Evolutionary conservation across 78 protist species (phyloP).

Genomic region (Guillardia theta): DNA sequence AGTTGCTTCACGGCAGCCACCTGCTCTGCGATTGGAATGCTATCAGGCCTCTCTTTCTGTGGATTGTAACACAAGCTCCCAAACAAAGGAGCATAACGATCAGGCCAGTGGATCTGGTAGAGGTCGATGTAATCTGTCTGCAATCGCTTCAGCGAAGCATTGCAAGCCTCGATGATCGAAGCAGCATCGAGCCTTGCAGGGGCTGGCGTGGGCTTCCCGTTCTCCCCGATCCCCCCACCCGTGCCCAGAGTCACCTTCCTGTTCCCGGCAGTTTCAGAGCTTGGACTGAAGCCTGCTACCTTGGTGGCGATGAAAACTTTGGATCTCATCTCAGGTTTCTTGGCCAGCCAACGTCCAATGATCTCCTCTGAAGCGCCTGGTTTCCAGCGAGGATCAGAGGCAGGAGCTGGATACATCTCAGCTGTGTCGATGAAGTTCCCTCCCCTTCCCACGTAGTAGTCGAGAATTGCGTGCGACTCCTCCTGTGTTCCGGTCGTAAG

Average conservation of each 20-base stretch:
- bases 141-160: constrained; percentile 52
- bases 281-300: constrained; percentile 34
- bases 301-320: constrained; percentile 27
- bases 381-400: not conserved
- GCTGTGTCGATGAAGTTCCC: constrained; percentile 61
- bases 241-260: not conserved
- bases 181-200: not conserved
- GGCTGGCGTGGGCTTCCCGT: not conserved
- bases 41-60: not conserved
- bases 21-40: constrained; percentile 13
- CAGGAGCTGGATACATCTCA: constrained; percentile 47
- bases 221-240: not conserved
- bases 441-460: too few relatives aligned
- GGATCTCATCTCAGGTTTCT: not conserved
- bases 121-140: constrained; percentile 53
- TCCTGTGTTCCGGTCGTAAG: too few relatives aligned
- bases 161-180: constrained; percentile 35
- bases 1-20: constrained; percentile 45
- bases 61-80: not conserved
- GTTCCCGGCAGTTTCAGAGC: not conserved
- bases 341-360: constrained; percentile 23
- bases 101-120: constrained; percentile 66
- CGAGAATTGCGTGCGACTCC: too few relatives aligned
- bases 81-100: constrained; percentile 22
- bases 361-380: constrained; percentile 3